Percentiles rank a stretch among this genome's conserved stretches.
phyloP scores from a whole-genome alignment of 129 eudicot species.

The Chrysanthemum lavandulifolium region DNA sequence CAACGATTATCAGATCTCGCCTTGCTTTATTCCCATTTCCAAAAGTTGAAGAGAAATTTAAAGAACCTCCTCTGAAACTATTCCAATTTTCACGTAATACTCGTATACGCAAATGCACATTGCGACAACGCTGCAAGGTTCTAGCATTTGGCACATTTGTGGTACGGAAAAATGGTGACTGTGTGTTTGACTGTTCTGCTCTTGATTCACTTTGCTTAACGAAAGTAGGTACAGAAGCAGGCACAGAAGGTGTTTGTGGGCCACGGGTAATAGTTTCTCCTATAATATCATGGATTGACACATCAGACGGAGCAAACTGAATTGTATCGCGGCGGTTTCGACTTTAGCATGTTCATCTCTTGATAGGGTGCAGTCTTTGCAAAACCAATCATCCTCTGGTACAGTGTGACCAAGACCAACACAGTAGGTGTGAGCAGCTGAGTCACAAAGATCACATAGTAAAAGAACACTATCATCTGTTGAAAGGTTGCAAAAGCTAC shows the following conservation, averaged over 20 bases:
- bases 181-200: constrained; percentile 19
- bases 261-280: constrained; percentile 34
- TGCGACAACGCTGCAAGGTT: constrained; percentile 54
- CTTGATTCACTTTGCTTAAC: constrained; percentile 16
- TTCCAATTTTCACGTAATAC: constrained; percentile 82
- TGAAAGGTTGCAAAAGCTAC: constrained; percentile 47
- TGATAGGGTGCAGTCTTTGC: constrained; percentile 60
- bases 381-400: constrained; percentile 96
- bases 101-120: constrained; percentile 59
- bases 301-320: constrained; percentile 26
- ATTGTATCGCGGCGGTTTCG: constrained; percentile 27
- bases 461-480: constrained; percentile 66
- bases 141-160: constrained; percentile 43
- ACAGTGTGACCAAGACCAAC: constrained; percentile 82
- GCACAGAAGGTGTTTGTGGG: constrained; percentile 19
- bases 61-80: constrained; percentile 50
- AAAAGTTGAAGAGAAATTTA: constrained; percentile 42
- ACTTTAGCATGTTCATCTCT: constrained; percentile 52
- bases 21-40: no score
- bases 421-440: constrained; percentile 79
- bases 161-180: constrained; percentile 15
- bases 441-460: constrained; percentile 86
- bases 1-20: no score
- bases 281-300: constrained; percentile 54
- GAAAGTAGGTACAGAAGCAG: background rate